Percentiles rank a stretch among this genome's conserved stretches.
Evolutionary conservation across 768 basidiomycete species (phyloP).

Genomic region (Gloeopeniophorella convolvens): DNA sequence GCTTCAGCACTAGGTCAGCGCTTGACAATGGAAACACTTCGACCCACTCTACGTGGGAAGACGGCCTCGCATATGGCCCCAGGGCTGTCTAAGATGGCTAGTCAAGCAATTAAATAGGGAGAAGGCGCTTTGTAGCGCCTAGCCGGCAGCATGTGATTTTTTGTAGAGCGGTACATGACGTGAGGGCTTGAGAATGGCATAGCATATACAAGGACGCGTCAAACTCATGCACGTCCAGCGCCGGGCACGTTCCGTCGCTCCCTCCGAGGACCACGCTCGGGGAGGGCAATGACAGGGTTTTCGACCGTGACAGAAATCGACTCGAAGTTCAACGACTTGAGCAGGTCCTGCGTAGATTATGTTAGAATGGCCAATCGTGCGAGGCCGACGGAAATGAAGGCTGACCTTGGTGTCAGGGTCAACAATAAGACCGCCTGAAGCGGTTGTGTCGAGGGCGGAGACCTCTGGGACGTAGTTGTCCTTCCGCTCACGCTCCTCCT

Average conservation of each 20-base stretch:
- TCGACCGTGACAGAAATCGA: slow-evolving; percentile 73
- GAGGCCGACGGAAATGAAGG: slow-evolving; percentile 10
- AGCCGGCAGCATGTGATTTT: neutral
- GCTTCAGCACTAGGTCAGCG: no score
- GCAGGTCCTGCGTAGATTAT: slow-evolving; percentile 56
- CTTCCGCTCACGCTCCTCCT: slow-evolving; percentile 98
- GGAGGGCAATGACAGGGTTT: slow-evolving; percentile 51
- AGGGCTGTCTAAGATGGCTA: no score
- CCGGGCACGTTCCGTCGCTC: slow-evolving; percentile 79
- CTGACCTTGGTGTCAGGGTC: slow-evolving; percentile 91
- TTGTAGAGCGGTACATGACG: slow-evolving; percentile 5
- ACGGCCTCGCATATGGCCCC: no score
- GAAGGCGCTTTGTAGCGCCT: no score
- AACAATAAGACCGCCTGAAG: slow-evolving; percentile 65
- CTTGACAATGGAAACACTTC: no score
- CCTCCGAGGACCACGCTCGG: slow-evolving; percentile 66
- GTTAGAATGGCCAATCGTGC: neutral
- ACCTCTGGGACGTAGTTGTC: slow-evolving; percentile 99
- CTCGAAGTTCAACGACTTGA: slow-evolving; percentile 91
- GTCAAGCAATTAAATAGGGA: no score
- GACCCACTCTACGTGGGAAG: no score
- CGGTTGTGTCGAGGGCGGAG: slow-evolving; percentile 83
- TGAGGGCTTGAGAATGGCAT: neutral
- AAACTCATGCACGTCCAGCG: slow-evolving; percentile 47
- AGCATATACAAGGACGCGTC: slow-evolving; percentile 2